Evolutionary conservation across 208 protist species (phyloP).

Genomic region (Strigomonas culicis): DNA sequence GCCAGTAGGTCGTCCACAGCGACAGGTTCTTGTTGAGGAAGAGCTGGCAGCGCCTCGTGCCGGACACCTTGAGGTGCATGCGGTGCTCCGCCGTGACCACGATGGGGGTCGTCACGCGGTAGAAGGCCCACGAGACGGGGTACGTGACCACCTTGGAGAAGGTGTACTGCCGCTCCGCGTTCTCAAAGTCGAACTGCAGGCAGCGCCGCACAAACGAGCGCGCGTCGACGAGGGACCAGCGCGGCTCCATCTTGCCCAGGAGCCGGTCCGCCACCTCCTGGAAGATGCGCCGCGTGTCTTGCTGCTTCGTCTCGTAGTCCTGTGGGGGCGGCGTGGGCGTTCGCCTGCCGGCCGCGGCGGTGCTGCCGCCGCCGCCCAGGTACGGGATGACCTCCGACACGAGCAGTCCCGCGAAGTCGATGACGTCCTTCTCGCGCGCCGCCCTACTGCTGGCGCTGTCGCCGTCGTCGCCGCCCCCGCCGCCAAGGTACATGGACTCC

Average conservation of each 20-base stretch:
- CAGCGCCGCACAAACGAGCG: slow-evolving; percentile 54
- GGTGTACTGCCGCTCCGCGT: slow-evolving; percentile 25
- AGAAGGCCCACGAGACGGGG: slow-evolving; percentile 40
- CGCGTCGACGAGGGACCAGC: slow-evolving; percentile 52
- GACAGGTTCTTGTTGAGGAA: slow-evolving; percentile 57
- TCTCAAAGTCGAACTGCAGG: slow-evolving; percentile 30
- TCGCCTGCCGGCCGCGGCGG: neutral
- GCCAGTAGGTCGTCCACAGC: slow-evolving; percentile 63
- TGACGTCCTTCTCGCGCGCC: slow-evolving; percentile 15
- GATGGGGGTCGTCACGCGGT: slow-evolving; percentile 23
- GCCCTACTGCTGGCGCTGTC: neutral
- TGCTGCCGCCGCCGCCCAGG: slow-evolving; percentile 10
- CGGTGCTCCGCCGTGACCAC: slow-evolving; percentile 9
- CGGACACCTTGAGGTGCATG: neutral
- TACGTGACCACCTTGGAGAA: slow-evolving; percentile 44
- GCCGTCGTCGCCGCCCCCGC: neutral
- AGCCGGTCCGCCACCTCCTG: slow-evolving; percentile 54
- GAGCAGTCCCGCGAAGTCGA: slow-evolving; percentile 17
- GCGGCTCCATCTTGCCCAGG: slow-evolving; percentile 49
- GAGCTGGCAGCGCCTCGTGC: slow-evolving; percentile 8
- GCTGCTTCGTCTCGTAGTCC: slow-evolving; percentile 5
- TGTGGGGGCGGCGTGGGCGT: neutral
- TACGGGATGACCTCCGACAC: slow-evolving; percentile 46
- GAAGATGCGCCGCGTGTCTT: slow-evolving; percentile 40
- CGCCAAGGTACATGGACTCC: neutral